Evolutionary conservation across 2,329 filamentous ascomycete species (phyloP).

Genomic region (Venturia pyrina): DNA sequence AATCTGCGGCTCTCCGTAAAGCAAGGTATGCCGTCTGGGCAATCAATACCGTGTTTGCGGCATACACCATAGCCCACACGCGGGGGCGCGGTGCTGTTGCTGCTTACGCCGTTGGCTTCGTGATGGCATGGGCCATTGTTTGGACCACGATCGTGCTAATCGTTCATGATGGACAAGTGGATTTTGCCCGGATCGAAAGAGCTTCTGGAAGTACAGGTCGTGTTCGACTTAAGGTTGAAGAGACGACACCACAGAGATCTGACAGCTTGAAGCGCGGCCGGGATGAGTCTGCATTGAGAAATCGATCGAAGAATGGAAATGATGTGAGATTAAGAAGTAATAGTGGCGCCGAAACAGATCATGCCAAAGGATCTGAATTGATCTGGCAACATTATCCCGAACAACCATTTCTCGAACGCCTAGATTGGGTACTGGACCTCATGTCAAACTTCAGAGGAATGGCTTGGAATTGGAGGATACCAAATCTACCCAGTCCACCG

Average conservation of each 20-base stretch:
- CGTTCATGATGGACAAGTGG: slow-evolving; percentile 44
- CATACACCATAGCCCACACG: slow-evolving; percentile 33
- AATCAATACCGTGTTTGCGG: slow-evolving; percentile 32
- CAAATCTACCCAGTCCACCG: slow-evolving; percentile 36
- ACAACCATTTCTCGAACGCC: slow-evolving; percentile 37
- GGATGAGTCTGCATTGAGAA: background rate
- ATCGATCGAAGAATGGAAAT: background rate
- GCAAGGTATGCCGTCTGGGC: slow-evolving; percentile 37
- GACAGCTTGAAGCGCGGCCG: background rate
- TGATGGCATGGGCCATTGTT: slow-evolving; percentile 43
- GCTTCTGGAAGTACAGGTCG: slow-evolving; percentile 14
- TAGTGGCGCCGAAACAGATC: slow-evolving; percentile 4
- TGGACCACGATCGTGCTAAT: slow-evolving; percentile 44
- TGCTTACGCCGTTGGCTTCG: slow-evolving; percentile 45
- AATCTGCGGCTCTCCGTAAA: slow-evolving; percentile 27
- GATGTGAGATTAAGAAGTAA: slow-evolving; percentile 7
- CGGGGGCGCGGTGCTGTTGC: slow-evolving; percentile 40
- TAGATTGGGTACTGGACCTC: slow-evolving; percentile 49
- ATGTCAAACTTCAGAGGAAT: slow-evolving; percentile 47
- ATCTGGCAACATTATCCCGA: slow-evolving; percentile 46
- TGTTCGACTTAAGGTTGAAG: background rate
- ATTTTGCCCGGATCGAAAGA: slow-evolving; percentile 47
- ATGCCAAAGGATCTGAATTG: slow-evolving; percentile 24
- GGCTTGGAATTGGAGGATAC: slow-evolving; percentile 49
- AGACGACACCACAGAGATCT: background rate